Percentiles rank a stretch among this genome's conserved stretches.
Evolutionary conservation across 2,329 filamentous ascomycete genomes (phyloP).

Genomic region (Aspergillus costaricaensis): DNA sequence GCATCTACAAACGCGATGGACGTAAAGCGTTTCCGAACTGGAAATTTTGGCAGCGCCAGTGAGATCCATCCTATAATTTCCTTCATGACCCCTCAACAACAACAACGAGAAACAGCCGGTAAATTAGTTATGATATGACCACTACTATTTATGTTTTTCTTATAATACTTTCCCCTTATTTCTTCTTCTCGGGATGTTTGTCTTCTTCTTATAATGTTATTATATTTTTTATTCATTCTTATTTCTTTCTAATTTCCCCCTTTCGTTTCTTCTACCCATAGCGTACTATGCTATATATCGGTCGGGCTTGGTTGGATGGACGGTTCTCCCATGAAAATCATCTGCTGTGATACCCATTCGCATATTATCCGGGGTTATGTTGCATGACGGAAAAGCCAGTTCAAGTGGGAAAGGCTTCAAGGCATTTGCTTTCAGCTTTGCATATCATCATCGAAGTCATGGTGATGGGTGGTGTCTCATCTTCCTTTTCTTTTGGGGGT

Average conservation of each 20-base stretch:
- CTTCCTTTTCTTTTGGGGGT: neutral
- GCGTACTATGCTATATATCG: neutral
- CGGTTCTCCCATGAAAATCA: neutral
- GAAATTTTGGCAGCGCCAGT: slow-evolving; percentile 48
- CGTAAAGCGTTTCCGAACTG: slow-evolving; percentile 36
- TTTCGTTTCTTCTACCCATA: neutral
- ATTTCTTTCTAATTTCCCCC: neutral
- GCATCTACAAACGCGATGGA: slow-evolving; percentile 67
- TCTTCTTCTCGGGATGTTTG: neutral
- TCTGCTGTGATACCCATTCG: slow-evolving; percentile 6
- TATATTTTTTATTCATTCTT: neutral
- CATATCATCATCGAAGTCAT: neutral
- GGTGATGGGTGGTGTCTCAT: neutral
- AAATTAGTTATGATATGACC: neutral
- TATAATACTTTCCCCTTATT: neutral
- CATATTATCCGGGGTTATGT: neutral
- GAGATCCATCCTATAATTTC: neutral
- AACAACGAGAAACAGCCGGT: neutral
- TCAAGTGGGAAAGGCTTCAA: neutral
- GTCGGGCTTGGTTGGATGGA: neutral
- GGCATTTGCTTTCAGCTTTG: neutral
- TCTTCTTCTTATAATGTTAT: neutral
- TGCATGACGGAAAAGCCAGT: neutral
- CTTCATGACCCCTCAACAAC: neutral
- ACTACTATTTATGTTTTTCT: slow-evolving; percentile 1